Conservation (phyloP, 1,139 yeast species). For the Williopsis jadinii region DNA sequence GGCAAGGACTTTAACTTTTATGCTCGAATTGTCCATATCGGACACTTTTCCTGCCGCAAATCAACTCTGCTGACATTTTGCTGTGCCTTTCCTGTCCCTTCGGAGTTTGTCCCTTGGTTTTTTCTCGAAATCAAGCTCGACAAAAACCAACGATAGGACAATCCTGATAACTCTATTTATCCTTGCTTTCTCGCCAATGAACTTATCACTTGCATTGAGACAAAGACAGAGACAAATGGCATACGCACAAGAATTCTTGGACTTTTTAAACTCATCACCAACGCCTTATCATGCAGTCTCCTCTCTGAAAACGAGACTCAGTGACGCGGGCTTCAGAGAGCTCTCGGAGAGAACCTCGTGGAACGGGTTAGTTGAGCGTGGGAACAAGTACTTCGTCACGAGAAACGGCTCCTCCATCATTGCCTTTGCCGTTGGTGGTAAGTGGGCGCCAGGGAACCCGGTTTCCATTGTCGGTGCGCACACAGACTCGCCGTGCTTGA, state of each 20-base stretch:
- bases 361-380: slow-evolving; percentile 48
- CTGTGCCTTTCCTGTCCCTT: too few species aligned
- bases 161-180: too few species aligned
- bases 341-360: slow-evolving; percentile 71
- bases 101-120: too few species aligned
- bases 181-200: too few species aligned
- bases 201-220: too few species aligned
- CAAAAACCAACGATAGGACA: too few species aligned
- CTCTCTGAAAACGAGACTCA: slow-evolving; percentile 47
- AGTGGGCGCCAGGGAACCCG: slow-evolving; percentile 75
- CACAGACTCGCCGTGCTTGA: slow-evolving; percentile 89
- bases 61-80: too few species aligned
- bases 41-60: too few species aligned
- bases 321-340: slow-evolving; percentile 61
- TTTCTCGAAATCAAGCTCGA: too few species aligned
- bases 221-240: slow-evolving; percentile 1
- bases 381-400: slow-evolving; percentile 71
- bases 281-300: slow-evolving; percentile 93
- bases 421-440: slow-evolving; percentile 75
- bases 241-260: slow-evolving; percentile 47
- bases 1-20: too few species aligned
- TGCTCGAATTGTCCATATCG: too few species aligned
- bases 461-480: slow-evolving; percentile 90
- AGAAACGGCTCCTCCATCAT: slow-evolving; percentile 84
- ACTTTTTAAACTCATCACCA: slow-evolving; percentile 79